Percentiles rank a stretch among this genome's conserved stretches.
These are phyloP conservation scores for Linnemannia zychae DNA, from an alignment of 192 early-diverging fungal species.

Conservation along the genomic window DNA sequence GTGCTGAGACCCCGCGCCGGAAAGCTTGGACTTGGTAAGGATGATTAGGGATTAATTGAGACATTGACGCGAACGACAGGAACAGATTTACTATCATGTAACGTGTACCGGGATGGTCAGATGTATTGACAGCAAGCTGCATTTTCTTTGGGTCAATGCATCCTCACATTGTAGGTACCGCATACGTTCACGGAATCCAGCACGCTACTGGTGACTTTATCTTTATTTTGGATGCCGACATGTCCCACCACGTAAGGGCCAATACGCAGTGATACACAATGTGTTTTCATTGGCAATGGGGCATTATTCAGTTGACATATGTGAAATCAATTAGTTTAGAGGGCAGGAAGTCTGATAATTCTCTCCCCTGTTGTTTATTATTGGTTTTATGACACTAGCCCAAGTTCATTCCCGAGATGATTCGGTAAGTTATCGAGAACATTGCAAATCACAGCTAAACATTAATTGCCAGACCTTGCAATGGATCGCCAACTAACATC, in stretches of 20 bases:
- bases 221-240: conserved; percentile 99
- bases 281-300: neutral
- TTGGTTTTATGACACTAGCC: conserved; percentile 69
- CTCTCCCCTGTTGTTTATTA: neutral
- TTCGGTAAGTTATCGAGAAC: conserved; percentile 63
- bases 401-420: conserved; percentile 97
- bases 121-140: neutral
- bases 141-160: neutral
- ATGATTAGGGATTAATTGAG: neutral
- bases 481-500: neutral
- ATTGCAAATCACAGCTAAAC: neutral
- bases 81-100: no score
- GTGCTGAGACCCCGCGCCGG: conserved; percentile 93
- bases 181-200: conserved; percentile 95
- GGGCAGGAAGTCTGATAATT: neutral
- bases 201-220: conserved; percentile 95
- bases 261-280: neutral
- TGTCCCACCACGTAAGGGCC: conserved; percentile 93
- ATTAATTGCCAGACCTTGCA: neutral
- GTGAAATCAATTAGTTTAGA: neutral
- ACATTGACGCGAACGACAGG: neutral
- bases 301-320: neutral
- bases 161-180: conserved; percentile 72
- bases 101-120: neutral
- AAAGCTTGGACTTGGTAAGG: conserved; percentile 89